Evolutionary conservation across 208 protist genomes (phyloP), one percentile per base, ranked within the genome.

Genomic region (Trypanosoma brucei): DNA sequence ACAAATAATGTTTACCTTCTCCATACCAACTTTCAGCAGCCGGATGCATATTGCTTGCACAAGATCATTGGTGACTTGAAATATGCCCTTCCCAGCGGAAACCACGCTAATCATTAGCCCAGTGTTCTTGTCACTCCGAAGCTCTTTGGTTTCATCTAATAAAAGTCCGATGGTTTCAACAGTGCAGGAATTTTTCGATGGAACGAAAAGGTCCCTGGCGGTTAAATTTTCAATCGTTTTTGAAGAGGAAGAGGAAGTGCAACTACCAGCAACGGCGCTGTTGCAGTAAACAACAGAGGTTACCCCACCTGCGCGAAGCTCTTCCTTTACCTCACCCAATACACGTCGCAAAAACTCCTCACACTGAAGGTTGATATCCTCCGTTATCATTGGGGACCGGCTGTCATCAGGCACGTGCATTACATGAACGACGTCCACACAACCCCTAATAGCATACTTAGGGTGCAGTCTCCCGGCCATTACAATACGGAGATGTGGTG

Each of bases 11-110:
- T 88, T 75, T 8, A 91, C 76, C 49, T 73, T 70, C 49, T 85
- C 74, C 50, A 92, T 62, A 0, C 88, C 88, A 54, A 90, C 67
- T 56, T 88, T 84, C 50, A 90, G 79, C 48, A 95, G 60, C 33
- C 79, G 78, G 9, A 76, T 78, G 45, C 78, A 86, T 39, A 73
- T 81, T 40, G 84, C 64, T 66, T 94, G 84, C 51, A 83, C 69
- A 8, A 91, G 59, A 49, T 75, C 80, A 73, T 89, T 91, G 13
- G 72, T 76, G 8, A 77, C 77, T 22, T 79, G 76, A 68, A 91
- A 93, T 33, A 93, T 57, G 8, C 82, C 86, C 49, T 93, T 92
- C 54, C 89, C 89, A 35, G 86, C 86, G 30, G 84, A 84, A 14
- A 95, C 75, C 38, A 93, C 65, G 13, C 83, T 93, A 48, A 95